A percentile compares a stretch with the other conserved stretches of the same genome.
Evolutionary conservation across 129 eudicot species (phyloP).

Genomic region (Tagetes erecta): DNA sequence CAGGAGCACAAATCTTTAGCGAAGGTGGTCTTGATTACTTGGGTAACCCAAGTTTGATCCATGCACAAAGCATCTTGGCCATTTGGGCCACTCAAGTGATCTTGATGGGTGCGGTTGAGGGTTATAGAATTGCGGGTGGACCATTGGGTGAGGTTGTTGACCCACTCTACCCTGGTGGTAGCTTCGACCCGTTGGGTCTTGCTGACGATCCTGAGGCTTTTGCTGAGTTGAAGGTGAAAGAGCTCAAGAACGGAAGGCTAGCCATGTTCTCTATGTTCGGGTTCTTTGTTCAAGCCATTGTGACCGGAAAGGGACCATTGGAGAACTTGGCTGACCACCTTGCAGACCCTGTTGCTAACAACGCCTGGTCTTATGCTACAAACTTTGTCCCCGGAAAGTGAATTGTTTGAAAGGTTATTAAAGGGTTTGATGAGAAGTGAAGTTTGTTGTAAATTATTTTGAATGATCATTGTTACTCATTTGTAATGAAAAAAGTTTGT

Average conservation of each 20-base stretch:
- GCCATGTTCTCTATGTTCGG: conserved; percentile 79
- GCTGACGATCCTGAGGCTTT: too few relatives aligned
- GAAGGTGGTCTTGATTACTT: conserved; percentile 72
- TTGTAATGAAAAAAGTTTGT: conserved; percentile 6
- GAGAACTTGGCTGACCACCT: conserved; percentile 68
- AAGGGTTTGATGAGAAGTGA: conserved; percentile 8
- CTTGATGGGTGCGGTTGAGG: conserved; percentile 75
- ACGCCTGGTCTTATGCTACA: conserved; percentile 43
- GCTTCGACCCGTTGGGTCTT: too few relatives aligned
- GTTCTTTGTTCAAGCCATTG: conserved; percentile 70
- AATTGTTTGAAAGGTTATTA: conserved; percentile 19
- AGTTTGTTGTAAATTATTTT: conserved; percentile 25
- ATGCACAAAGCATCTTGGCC: conserved; percentile 75
- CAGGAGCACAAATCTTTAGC: conserved; percentile 77
- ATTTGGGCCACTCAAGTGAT: conserved; percentile 71
- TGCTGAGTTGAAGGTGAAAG: too few relatives aligned
- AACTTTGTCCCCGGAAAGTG: conserved; percentile 41
- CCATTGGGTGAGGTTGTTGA: conserved; percentile 69
- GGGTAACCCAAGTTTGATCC: conserved; percentile 74
- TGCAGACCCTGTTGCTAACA: conserved; percentile 48
- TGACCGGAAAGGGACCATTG: conserved; percentile 75
- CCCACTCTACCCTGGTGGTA: too few relatives aligned
- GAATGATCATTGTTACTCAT: conserved; percentile 7
- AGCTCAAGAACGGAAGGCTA: too few relatives aligned
- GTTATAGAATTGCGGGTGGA: conserved; percentile 70